Conservation (phyloP, 306 rosid species). For the Castanea crenata region DNA sequence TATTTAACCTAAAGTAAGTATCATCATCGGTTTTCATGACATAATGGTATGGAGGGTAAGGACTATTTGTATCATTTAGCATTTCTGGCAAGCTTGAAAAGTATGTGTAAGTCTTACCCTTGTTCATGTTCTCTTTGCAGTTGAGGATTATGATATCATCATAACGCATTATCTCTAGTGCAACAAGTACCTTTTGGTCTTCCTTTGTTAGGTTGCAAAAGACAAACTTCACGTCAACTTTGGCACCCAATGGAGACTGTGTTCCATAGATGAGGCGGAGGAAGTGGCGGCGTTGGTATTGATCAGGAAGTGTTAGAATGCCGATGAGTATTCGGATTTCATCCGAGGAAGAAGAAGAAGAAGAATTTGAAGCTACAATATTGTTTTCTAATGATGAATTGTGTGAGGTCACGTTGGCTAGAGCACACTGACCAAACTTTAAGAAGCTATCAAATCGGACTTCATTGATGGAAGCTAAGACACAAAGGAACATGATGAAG, state of each 20-base stretch:
- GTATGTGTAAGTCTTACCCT: slow-evolving; percentile 79
- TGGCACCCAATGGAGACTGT: slow-evolving; percentile 44
- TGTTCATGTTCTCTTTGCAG: slow-evolving; percentile 93
- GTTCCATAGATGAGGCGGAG: slow-evolving; percentile 86
- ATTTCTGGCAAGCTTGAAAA: slow-evolving; percentile 72
- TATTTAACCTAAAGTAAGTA: slow-evolving; percentile 58
- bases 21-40: slow-evolving; percentile 93
- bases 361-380: neutral
- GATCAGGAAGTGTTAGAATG: slow-evolving; percentile 87
- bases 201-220: slow-evolving; percentile 92
- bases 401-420: neutral
- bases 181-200: slow-evolving; percentile 66
- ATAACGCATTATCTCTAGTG: slow-evolving; percentile 76
- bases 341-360: slow-evolving; percentile 17
- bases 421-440: slow-evolving; percentile 40
- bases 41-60: slow-evolving; percentile 79
- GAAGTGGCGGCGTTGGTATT: slow-evolving; percentile 87
- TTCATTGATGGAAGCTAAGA: slow-evolving; percentile 68
- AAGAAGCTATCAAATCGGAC: slow-evolving; percentile 43
- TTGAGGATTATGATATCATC: slow-evolving; percentile 82
- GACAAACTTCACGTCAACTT: slow-evolving; percentile 77
- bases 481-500: slow-evolving; percentile 63
- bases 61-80: slow-evolving; percentile 36
- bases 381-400: neutral
- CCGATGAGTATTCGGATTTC: slow-evolving; percentile 74